These are phyloP conservation scores for Discostella pseudostelligera DNA, from an alignment of 108 stramenopile species.

Conservation along the genomic window DNA sequence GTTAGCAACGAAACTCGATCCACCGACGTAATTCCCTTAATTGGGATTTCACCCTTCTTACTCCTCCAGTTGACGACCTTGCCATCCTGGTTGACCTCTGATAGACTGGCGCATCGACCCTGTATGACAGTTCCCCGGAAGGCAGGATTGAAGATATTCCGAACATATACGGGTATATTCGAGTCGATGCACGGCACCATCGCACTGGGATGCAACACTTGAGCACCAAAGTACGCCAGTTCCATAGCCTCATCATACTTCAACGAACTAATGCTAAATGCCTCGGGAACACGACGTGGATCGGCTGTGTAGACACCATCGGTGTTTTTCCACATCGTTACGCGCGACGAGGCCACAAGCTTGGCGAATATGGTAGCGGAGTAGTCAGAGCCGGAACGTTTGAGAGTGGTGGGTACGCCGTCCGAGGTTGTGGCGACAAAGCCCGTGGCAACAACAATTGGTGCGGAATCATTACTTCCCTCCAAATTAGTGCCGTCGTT, in stretches of 20 bases:
- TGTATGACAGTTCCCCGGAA: constrained; percentile 79
- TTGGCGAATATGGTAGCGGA: constrained; percentile 86
- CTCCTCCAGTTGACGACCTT: constrained; percentile 62
- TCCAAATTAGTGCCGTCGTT: not conserved
- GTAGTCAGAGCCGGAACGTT: constrained; percentile 87
- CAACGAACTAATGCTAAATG: constrained; percentile 66
- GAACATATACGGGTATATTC: constrained; percentile 79
- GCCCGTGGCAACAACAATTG: constrained; percentile 75
- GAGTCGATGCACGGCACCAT: constrained; percentile 74
- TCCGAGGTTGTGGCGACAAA: constrained; percentile 79
- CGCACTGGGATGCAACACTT: constrained; percentile 85
- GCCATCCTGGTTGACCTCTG: constrained; percentile 40
- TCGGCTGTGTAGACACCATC: constrained; percentile 89
- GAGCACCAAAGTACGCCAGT: constrained; percentile 90
- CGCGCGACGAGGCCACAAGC: constrained; percentile 55
- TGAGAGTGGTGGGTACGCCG: constrained; percentile 85
- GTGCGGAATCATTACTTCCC: constrained; percentile 14
- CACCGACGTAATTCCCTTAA: constrained; percentile 80
- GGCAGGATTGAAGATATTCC: constrained; percentile 86
- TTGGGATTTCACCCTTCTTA: constrained; percentile 61
- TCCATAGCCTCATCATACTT: constrained; percentile 92
- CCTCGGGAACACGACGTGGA: constrained; percentile 87
- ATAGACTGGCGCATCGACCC: constrained; percentile 55
- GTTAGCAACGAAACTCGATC: constrained; percentile 79
- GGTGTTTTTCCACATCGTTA: constrained; percentile 90